phyloP scores from a whole-genome alignment of 352 stramenopile genomes.

The Phytophthora pinifolia region DNA sequence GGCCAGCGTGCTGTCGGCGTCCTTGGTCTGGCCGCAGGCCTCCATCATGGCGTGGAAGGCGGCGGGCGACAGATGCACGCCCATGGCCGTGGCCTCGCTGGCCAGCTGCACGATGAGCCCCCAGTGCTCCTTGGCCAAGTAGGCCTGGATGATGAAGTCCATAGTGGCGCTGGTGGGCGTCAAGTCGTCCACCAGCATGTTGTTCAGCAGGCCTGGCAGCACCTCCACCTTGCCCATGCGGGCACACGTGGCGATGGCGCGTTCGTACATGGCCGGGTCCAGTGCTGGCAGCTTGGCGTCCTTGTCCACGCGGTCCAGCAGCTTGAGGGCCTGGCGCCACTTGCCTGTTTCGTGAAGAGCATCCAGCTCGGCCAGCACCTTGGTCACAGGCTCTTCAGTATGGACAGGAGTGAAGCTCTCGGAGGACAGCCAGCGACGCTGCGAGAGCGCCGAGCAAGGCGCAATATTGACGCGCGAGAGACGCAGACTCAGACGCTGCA shows the following conservation, averaged over 20 bases:
- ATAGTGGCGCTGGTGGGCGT: conserved; percentile 63
- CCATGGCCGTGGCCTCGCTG: conserved; percentile 38
- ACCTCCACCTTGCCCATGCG: conserved; percentile 83
- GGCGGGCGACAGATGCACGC: conserved; percentile 59
- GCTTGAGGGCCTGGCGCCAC: conserved; percentile 72
- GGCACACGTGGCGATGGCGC: conserved; percentile 73
- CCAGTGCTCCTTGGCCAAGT: conserved; percentile 72
- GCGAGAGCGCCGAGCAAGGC: neutral
- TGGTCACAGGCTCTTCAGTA: conserved; percentile 21
- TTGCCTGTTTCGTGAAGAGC: conserved; percentile 60
- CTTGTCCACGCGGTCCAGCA: conserved; percentile 72
- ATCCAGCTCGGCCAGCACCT: conserved; percentile 46
- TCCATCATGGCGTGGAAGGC: conserved; percentile 78
- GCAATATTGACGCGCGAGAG: conserved; percentile 14
- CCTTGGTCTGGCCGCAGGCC: conserved; percentile 59
- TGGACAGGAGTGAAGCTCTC: conserved; percentile 14
- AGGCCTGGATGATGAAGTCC: conserved; percentile 81
- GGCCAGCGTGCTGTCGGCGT: conserved; percentile 44
- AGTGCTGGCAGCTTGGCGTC: conserved; percentile 46
- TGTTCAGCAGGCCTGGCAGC: conserved; percentile 67
- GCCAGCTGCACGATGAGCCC: conserved; percentile 54
- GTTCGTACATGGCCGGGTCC: conserved; percentile 77
- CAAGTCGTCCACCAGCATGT: conserved; percentile 76
- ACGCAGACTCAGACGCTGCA: conserved; percentile 15
- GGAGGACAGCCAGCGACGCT: conserved; percentile 25